Conservation (phyloP, 2,329 filamentous ascomycete genomes). For the Aschersonia sp. region DNA sequence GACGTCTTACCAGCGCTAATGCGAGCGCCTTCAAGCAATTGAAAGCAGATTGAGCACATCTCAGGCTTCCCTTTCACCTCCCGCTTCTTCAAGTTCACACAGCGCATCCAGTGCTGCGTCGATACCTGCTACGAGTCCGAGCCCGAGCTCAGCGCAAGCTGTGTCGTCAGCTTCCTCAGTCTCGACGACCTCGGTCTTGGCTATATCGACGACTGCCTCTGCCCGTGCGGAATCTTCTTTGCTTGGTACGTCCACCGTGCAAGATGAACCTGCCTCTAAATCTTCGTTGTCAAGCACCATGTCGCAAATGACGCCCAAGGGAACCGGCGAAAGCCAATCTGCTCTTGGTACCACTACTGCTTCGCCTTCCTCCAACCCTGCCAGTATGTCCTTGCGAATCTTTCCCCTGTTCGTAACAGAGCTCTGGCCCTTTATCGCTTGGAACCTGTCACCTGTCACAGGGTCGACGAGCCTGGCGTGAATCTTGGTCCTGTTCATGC, state of each 20-base stretch:
- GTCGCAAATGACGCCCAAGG: slow-evolving; percentile 7
- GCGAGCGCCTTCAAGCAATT: neutral
- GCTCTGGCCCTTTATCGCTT: neutral
- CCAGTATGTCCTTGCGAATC: neutral
- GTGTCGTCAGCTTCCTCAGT: neutral
- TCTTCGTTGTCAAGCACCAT: slow-evolving; percentile 8
- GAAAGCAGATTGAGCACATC: neutral
- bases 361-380: slow-evolving; percentile 3
- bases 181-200: neutral
- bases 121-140: no score
- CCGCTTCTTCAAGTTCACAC: neutral
- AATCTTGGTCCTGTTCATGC: no score
- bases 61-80: neutral
- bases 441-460: neutral
- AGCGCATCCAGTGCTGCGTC: no score
- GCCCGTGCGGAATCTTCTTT: slow-evolving; percentile 2
- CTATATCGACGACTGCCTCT: neutral
- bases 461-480: no score
- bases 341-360: slow-evolving; percentile 12
- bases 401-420: neutral
- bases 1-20: no score
- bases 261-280: slow-evolving; percentile 14
- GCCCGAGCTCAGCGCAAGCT: neutral
- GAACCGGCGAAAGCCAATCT: slow-evolving; percentile 10
- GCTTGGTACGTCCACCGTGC: slow-evolving; percentile 13